A percentile compares a stretch with the other conserved stretches of the same genome.
phyloP scores from a whole-genome alignment of 352 stramenopile genomes.

The Phytophthora cactorum region DNA sequence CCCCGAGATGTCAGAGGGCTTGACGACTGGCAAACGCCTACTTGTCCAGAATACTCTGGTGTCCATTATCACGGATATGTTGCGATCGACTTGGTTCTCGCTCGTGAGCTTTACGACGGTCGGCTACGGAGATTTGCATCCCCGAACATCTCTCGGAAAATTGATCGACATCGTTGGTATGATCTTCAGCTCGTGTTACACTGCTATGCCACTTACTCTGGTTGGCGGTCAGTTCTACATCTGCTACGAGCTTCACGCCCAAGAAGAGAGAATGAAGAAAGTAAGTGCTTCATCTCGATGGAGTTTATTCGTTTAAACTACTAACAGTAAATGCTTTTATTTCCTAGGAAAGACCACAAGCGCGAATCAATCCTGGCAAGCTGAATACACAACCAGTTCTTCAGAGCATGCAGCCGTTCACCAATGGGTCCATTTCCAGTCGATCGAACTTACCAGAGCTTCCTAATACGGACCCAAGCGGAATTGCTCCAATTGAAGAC shows the following conservation, averaged over 20 bases:
- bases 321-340: neutral
- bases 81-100: constrained; percentile 57
- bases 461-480: neutral
- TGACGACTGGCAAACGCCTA: constrained; percentile 43
- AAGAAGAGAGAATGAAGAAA: constrained; percentile 37
- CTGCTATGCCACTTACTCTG: constrained; percentile 64
- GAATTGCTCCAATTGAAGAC: neutral
- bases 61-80: constrained; percentile 49
- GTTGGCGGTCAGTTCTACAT: constrained; percentile 67
- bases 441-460: neutral
- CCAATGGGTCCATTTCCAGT: neutral
- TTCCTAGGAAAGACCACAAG: constrained; percentile 10
- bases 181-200: constrained; percentile 67
- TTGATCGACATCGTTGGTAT: constrained; percentile 53
- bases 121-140: constrained; percentile 55
- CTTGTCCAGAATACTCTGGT: constrained; percentile 47
- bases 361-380: constrained; percentile 15
- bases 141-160: constrained; percentile 47
- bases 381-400: neutral
- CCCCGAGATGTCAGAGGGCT: constrained; percentile 23
- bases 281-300: constrained; percentile 10
- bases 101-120: constrained; percentile 59
- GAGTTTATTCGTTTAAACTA: neutral
- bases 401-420: constrained; percentile 3
- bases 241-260: constrained; percentile 56